A percentile compares a stretch with the other conserved stretches of the same genome.
phyloP scores from a whole-genome alignment of 2,329 filamentous ascomycete species.

The Colletotrichum theobromicola region DNA sequence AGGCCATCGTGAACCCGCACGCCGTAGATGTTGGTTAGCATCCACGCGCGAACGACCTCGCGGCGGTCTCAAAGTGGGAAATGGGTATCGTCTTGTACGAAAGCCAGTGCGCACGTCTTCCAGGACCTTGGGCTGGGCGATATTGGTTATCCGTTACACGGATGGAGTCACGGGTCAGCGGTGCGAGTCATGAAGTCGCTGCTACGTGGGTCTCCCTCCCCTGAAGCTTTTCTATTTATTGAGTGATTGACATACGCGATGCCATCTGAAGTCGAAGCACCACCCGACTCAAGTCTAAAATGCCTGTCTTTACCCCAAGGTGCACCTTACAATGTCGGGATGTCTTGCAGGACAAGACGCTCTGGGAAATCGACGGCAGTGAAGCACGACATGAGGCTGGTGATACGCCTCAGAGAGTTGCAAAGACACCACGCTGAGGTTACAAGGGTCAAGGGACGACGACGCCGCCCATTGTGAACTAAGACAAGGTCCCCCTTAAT shows the following conservation, averaged over 20 bases:
- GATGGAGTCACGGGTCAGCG: constrained; percentile 4
- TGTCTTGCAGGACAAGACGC: neutral
- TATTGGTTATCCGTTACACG: constrained; percentile 4
- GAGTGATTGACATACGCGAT: constrained; percentile 7
- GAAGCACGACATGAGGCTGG: neutral
- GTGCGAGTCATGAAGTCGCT: constrained; percentile 17
- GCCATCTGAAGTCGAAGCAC: constrained; percentile 1
- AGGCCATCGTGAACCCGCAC: constrained; percentile 21
- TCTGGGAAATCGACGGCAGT: neutral
- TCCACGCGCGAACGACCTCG: neutral
- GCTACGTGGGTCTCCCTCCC: constrained; percentile 14
- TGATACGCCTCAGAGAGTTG: neutral
- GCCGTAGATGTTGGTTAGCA: constrained; percentile 9
- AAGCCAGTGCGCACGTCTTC: neutral
- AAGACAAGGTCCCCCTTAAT: constrained; percentile 17
- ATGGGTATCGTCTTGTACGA: constrained; percentile 20
- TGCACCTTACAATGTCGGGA: neutral
- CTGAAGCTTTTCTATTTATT: constrained; percentile 17
- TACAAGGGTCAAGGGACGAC: neutral
- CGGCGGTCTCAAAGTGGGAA: neutral
- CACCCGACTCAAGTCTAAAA: neutral
- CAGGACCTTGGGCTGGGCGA: neutral
- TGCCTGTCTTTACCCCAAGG: neutral
- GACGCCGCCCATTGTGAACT: neutral
- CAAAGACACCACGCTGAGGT: neutral